phyloP scores from a whole-genome alignment of 2,329 filamentous ascomycete species.

The Laburnicola sp. region DNA sequence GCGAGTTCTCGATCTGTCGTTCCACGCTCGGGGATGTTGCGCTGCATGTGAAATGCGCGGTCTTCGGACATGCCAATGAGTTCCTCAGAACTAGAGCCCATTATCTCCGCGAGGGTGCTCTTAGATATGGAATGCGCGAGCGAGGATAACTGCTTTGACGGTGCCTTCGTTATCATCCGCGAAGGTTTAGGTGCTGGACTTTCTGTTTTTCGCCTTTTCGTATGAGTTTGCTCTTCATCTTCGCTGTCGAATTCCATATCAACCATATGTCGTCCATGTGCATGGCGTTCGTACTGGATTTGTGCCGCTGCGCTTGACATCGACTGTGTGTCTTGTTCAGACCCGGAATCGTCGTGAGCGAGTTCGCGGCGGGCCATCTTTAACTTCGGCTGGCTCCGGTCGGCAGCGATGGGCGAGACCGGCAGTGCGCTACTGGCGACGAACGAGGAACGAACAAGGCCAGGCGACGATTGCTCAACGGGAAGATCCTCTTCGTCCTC shows the following conservation, averaged over 20 bases:
- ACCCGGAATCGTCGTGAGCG: slow-evolving; percentile 8
- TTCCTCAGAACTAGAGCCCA: background rate
- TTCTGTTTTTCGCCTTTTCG: slow-evolving; percentile 21
- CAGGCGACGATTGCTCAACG: slow-evolving; percentile 21
- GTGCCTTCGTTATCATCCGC: background rate
- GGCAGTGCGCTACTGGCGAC: slow-evolving; percentile 38
- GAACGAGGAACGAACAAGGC: slow-evolving; percentile 33
- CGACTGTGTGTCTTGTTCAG: slow-evolving; percentile 11
- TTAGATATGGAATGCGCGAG: background rate
- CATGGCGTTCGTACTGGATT: slow-evolving; percentile 10
- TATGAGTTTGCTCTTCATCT: slow-evolving; percentile 5
- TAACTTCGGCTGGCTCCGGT: slow-evolving; percentile 8
- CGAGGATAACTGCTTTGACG: background rate
- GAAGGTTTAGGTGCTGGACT: slow-evolving; percentile 7
- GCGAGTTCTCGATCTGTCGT: background rate
- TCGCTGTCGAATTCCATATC: background rate
- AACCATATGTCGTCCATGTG: background rate
- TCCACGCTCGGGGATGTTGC: background rate
- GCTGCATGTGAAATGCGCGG: background rate
- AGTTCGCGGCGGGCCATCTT: slow-evolving; percentile 9
- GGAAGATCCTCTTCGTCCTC: slow-evolving; percentile 4
- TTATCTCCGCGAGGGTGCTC: background rate
- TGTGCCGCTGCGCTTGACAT: slow-evolving; percentile 19
- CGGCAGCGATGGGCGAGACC: slow-evolving; percentile 18
- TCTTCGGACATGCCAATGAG: slow-evolving; percentile 1